These are phyloP conservation scores for Acmispon strigosus DNA, from an alignment of 306 rosid genomes.

Conservation along the genomic window DNA sequence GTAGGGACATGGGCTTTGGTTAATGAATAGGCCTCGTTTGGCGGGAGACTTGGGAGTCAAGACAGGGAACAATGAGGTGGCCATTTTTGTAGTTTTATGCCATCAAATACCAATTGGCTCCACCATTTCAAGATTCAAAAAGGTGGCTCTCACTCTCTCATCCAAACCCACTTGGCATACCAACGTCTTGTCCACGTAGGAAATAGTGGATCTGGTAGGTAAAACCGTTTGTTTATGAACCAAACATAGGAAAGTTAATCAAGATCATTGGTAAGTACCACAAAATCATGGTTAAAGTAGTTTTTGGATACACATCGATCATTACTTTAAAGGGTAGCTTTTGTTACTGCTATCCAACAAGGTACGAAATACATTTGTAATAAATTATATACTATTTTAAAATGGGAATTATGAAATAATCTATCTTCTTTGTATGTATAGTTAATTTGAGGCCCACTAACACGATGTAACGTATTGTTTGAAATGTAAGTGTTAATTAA, in stretches of 20 bases:
- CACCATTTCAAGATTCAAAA: conserved; percentile 44
- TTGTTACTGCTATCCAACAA: too few relatives aligned
- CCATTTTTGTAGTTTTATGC: conserved; percentile 26
- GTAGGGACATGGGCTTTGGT: conserved; percentile 8
- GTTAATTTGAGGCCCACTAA: conserved; percentile 34
- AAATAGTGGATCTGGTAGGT: conserved; percentile 35
- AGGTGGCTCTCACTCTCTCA: background rate
- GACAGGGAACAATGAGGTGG: conserved; percentile 32
- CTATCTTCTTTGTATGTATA: background rate
- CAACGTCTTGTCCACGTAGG: conserved; percentile 38
- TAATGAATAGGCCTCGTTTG: conserved; percentile 26
- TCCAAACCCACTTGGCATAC: conserved; percentile 27
- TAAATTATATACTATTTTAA: background rate
- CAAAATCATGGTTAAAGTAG: background rate
- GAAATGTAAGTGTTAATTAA: background rate
- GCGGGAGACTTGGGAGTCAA: conserved; percentile 71
- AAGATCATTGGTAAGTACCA: background rate
- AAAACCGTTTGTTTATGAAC: conserved; percentile 40
- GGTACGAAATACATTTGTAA: background rate
- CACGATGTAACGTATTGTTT: conserved; percentile 15
- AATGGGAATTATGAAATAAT: background rate
- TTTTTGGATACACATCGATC: background rate
- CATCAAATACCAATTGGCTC: conserved; percentile 47
- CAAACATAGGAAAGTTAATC: conserved; percentile 24
- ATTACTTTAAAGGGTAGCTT: background rate